These are phyloP conservation scores for Penicillium brevicompactum DNA, from an alignment of 2,329 filamentous ascomycete species.

Conservation along the genomic window DNA sequence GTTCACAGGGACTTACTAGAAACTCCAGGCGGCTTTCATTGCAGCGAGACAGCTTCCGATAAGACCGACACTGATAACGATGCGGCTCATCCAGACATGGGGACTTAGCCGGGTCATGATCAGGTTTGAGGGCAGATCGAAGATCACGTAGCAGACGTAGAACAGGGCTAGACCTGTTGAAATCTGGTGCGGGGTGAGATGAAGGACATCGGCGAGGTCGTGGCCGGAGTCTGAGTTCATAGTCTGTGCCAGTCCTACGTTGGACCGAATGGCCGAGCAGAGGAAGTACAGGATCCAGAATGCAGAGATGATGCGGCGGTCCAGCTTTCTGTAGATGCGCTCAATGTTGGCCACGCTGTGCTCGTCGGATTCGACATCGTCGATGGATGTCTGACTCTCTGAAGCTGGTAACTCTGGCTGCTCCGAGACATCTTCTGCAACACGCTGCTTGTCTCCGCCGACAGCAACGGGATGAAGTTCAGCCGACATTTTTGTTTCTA, in stretches of 20 bases:
- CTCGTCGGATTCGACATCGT: slow-evolving; percentile 30
- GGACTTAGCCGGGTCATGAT: slow-evolving; percentile 84
- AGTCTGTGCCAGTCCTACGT: slow-evolving; percentile 90
- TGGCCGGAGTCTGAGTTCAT: slow-evolving; percentile 77
- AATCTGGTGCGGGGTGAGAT: slow-evolving; percentile 72
- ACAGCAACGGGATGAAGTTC: slow-evolving; percentile 7
- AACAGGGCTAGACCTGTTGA: slow-evolving; percentile 85
- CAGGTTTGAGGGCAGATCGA: slow-evolving; percentile 85
- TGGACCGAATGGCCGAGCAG: slow-evolving; percentile 87
- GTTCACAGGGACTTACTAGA: slow-evolving; percentile 61
- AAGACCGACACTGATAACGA: slow-evolving; percentile 82
- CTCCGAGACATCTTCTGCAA: slow-evolving; percentile 15
- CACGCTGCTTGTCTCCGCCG: slow-evolving; percentile 11
- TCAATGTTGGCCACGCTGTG: slow-evolving; percentile 37
- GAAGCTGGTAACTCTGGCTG: not conserved
- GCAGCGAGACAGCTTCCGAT: slow-evolving; percentile 83
- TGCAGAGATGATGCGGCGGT: slow-evolving; percentile 65
- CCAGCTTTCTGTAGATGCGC: slow-evolving; percentile 56
- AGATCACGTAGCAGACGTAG: slow-evolving; percentile 89
- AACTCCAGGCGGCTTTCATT: slow-evolving; percentile 78
- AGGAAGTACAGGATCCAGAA: slow-evolving; percentile 93
- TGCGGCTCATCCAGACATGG: slow-evolving; percentile 87
- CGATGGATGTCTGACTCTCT: slow-evolving; percentile 1
- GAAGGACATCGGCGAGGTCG: slow-evolving; percentile 71
- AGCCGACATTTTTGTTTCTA: slow-evolving; percentile 10